phyloP scores from a whole-genome alignment of 139 green algal species.

The Tetradesmus obliquus region DNA sequence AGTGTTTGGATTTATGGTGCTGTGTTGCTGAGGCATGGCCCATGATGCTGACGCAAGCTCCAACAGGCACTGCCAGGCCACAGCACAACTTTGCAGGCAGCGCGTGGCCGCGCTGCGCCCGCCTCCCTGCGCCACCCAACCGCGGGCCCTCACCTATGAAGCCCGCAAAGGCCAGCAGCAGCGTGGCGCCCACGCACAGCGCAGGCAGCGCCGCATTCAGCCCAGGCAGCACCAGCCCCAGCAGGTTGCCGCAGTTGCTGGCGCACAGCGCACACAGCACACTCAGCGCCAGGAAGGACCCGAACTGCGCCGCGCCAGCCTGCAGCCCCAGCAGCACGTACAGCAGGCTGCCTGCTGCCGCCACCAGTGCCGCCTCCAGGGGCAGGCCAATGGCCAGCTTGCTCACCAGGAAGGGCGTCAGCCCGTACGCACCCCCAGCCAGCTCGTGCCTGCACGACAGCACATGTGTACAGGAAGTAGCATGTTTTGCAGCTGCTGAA shows the following conservation, averaged over 20 bases:
- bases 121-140: background rate
- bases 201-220: slow-evolving; percentile 15
- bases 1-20: background rate
- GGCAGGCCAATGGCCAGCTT: slow-evolving; percentile 16
- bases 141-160: slow-evolving; percentile 30
- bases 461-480: background rate
- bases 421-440: background rate
- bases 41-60: background rate
- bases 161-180: slow-evolving; percentile 34
- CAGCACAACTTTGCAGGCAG: background rate
- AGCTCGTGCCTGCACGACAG: slow-evolving; percentile 21
- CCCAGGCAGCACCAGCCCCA: slow-evolving; percentile 12
- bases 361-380: background rate
- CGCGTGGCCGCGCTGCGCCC: background rate
- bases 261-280: slow-evolving; percentile 27
- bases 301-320: background rate
- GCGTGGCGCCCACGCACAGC: slow-evolving; percentile 19
- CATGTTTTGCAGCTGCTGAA: background rate
- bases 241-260: slow-evolving; percentile 28
- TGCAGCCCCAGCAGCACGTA: slow-evolving; percentile 33
- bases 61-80: background rate
- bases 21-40: background rate
- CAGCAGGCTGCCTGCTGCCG: background rate
- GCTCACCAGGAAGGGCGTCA: slow-evolving; percentile 13
- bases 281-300: background rate